Evolutionary conservation across 768 basidiomycete genomes (phyloP).

Genomic region (Amylocystis lapponica): DNA sequence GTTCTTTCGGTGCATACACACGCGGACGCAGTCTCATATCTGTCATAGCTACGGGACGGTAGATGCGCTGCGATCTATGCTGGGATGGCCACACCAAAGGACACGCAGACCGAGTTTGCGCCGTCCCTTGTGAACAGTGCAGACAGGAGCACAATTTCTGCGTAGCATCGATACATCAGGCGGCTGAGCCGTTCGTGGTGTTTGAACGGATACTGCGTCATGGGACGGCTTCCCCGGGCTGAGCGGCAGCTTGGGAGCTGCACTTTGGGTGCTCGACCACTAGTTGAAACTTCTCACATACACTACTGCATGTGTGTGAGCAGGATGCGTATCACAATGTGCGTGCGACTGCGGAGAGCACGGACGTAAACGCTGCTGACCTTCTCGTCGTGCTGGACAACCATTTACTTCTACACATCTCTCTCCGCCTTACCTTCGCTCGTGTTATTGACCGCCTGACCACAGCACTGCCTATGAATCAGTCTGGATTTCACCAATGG

Average conservation of each 20-base stretch:
- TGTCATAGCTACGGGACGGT: slow-evolving; percentile 31
- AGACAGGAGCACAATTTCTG: slow-evolving; percentile 24
- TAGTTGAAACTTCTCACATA: slow-evolving; percentile 43
- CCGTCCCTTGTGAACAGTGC: slow-evolving; percentile 40
- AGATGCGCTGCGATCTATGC: slow-evolving; percentile 27
- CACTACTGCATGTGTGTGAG: slow-evolving; percentile 43
- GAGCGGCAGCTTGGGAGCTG: slow-evolving; percentile 43
- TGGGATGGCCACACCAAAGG: slow-evolving; percentile 17
- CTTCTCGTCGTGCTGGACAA: too few species aligned
- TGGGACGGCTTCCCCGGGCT: slow-evolving; percentile 50
- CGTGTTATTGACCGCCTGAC: too few species aligned
- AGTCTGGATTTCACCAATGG: slow-evolving; percentile 33
- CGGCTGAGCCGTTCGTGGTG: slow-evolving; percentile 40
- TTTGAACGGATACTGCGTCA: slow-evolving; percentile 49
- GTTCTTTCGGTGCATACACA: slow-evolving; percentile 20
- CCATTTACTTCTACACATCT: slow-evolving; percentile 33
- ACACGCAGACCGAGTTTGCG: slow-evolving; percentile 36
- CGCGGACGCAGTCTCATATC: slow-evolving; percentile 27
- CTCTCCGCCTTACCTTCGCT: background rate
- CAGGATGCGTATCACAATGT: slow-evolving; percentile 49
- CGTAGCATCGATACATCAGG: too few species aligned
- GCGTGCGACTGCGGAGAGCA: too few species aligned
- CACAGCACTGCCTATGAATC: slow-evolving; percentile 38
- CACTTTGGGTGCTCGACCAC: slow-evolving; percentile 47
- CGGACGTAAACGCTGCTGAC: too few species aligned